Base-by-base conservation (phyloP, 768 basidiomycete genomes). In the Lentinus brumalis region DNA sequence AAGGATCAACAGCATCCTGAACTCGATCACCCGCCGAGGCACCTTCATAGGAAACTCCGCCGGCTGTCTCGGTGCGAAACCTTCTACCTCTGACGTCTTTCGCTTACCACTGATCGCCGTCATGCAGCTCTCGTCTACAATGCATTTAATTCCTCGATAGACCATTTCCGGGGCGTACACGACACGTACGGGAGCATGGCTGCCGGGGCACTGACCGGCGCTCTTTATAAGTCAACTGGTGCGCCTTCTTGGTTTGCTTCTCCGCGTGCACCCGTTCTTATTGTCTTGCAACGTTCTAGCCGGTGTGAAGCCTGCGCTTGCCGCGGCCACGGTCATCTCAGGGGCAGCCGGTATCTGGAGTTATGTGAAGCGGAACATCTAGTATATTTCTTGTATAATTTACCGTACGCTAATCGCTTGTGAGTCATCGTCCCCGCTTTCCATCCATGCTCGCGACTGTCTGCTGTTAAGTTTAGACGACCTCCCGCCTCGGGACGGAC, bases 1-100 rank as follows among this genome's bases (percentile, higher is more conserved):
- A 74, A 88, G 97, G 81, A 89, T 98, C 79, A 99, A 98, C 78
- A 96, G 94, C 74, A 79, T 99, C 62, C 84, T 99, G 67, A 99
- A 98, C 82, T 92, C 94, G 73, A 87, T 96, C 74, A 98, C 97
- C 62, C 82, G 96, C 78, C 85, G 97, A 78, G 97, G 97, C 35
- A 96, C 94, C 49, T 97, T 96, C 78, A 89, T 97, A 77, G 97
- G 95, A 71, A 99, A 98, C 81, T 97, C 94, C 71, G 92, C 96
- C 74, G 97, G 97, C 74, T 92, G 98, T 63, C 81, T 98, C 64
- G 97, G 97, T 98, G 70, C 76, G 73, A 26, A 63, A 65, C 70
- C 65, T 74, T 66, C 61, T 62, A 65, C 68, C 63, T 74, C 67
- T 64, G 69, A 71, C 70, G 71, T 70, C 74, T 72, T 73, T 74